Evolutionary conservation across 495 filamentous ascomycete genomes (phyloP).

Genomic region (Neurospora sp.): DNA sequence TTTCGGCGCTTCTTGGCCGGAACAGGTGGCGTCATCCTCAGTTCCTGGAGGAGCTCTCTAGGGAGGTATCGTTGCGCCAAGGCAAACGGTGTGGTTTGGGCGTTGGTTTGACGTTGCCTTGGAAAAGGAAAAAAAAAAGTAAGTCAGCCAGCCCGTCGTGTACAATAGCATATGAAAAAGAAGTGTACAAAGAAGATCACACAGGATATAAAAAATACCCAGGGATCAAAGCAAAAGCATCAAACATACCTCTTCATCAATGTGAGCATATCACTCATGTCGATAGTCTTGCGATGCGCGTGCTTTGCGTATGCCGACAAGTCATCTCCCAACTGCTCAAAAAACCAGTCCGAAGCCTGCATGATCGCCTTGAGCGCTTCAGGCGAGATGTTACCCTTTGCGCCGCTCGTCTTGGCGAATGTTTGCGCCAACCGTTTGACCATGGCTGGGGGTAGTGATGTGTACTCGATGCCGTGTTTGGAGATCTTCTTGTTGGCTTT

Average conservation of each 20-base stretch:
- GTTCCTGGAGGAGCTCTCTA: constrained; percentile 69
- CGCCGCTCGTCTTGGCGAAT: constrained; percentile 52
- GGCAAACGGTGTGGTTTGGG: constrained; percentile 66
- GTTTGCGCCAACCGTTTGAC: constrained; percentile 68
- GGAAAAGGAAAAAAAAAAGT: background rate
- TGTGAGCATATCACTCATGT: constrained; percentile 72
- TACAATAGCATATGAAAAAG: constrained; percentile 26
- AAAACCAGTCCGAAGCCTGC: constrained; percentile 79
- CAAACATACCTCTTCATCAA: constrained; percentile 67
- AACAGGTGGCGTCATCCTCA: constrained; percentile 58
- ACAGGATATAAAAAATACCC: constrained; percentile 15
- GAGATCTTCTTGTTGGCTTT: constrained; percentile 54
- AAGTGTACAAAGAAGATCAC: background rate
- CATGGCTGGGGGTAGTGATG: constrained; percentile 57
- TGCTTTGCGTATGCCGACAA: constrained; percentile 71
- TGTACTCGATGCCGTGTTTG: constrained; percentile 62
- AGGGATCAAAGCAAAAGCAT: constrained; percentile 14
- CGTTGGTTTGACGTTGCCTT: constrained; percentile 71
- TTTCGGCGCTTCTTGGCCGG: constrained; percentile 11
- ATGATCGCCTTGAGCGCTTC: constrained; percentile 64
- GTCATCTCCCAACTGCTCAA: constrained; percentile 74
- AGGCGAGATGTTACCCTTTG: constrained; percentile 56
- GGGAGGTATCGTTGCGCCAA: constrained; percentile 75
- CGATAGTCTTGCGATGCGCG: constrained; percentile 73
- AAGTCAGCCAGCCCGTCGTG: constrained; percentile 14